Conservation (phyloP, 805 yeast genomes). For the Saccharomycodes ludwigii region DNA sequence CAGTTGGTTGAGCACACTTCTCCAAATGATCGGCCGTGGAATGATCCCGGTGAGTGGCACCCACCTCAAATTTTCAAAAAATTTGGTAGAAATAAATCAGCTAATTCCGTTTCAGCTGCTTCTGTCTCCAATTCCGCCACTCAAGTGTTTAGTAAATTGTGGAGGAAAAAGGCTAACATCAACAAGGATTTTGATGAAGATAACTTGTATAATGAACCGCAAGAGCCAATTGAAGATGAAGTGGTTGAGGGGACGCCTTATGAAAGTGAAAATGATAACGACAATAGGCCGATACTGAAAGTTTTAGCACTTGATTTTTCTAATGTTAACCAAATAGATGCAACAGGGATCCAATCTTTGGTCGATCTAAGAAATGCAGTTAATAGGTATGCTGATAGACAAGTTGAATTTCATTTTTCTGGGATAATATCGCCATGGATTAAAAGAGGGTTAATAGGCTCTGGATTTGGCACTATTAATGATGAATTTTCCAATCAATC, state of each 20-base stretch:
- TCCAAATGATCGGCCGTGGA: conserved; percentile 68
- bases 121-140: conserved; percentile 11
- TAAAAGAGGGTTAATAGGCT: conserved; percentile 57
- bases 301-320: conserved; percentile 75
- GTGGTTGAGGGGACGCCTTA: too few species aligned
- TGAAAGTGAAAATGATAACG: conserved; percentile 14
- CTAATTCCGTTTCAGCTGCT: conserved; percentile 7
- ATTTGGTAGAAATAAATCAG: conserved; percentile 4
- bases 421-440: conserved; percentile 84
- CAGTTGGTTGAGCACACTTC: conserved; percentile 23
- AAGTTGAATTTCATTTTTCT: conserved; percentile 81
- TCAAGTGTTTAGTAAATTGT: conserved; percentile 4
- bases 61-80: conserved; percentile 26
- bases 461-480: conserved; percentile 61
- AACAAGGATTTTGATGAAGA: conserved; percentile 12
- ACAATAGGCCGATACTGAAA: conserved; percentile 54
- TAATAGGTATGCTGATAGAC: conserved; percentile 63
- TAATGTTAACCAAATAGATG: conserved; percentile 61
- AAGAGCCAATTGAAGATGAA: too few species aligned
- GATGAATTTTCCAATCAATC: conserved; percentile 26
- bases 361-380: conserved; percentile 66
- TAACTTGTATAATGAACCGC: conserved; percentile 13
- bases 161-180: conserved; percentile 15
- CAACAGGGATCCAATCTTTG: conserved; percentile 68
- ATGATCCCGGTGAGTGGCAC: conserved; percentile 55